Evolutionary conservation across 768 basidiomycete species (phyloP).

Genomic region (Mycena filopes): DNA sequence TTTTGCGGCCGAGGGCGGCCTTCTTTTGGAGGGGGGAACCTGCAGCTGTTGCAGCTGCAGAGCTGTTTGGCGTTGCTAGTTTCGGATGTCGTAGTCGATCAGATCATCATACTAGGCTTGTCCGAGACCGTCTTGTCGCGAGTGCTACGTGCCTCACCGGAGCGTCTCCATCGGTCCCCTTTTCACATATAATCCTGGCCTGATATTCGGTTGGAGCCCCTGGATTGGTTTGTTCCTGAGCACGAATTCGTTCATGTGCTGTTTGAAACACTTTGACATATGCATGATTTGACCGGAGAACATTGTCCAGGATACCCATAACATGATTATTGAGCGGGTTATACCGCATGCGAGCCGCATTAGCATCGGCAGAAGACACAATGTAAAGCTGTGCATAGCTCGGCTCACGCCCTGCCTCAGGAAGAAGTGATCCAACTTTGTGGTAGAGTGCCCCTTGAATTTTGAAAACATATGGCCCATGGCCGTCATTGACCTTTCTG

Average conservation of each 20-base stretch:
- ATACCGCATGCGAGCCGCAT: neutral
- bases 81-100: no score
- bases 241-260: conserved; percentile 10
- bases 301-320: conserved; percentile 27
- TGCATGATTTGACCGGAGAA: conserved; percentile 8
- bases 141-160: no score
- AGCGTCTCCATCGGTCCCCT: neutral
- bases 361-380: conserved; percentile 7
- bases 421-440: neutral
- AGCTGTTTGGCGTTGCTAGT: no score
- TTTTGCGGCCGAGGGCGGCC: no score
- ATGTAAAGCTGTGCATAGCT: neutral
- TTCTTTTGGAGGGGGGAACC: no score
- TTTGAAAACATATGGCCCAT: conserved; percentile 39
- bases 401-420: neutral
- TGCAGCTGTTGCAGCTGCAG: no score
- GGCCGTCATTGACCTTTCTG: conserved; percentile 25
- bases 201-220: conserved; percentile 19
- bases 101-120: no score
- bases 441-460: neutral
- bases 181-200: conserved; percentile 3
- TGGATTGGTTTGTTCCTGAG: conserved; percentile 33
- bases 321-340: conserved; percentile 14
- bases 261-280: conserved; percentile 5
- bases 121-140: no score